Conservation (phyloP, 163 green algal genomes). For the Prototheca wickerhamii region DNA sequence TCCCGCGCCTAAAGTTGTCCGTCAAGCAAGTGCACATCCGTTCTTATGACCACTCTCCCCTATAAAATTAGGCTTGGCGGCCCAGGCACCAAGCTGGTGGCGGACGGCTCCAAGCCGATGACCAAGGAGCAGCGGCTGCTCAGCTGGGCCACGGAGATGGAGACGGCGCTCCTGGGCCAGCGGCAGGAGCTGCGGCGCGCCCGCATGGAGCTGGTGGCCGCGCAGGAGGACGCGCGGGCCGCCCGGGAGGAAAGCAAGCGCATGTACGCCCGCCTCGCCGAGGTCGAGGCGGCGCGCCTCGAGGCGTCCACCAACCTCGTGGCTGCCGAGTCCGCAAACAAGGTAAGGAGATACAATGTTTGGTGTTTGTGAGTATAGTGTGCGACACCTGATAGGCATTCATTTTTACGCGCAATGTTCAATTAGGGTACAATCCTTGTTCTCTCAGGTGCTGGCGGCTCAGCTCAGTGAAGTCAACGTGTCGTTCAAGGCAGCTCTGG, state of each 20-base stretch:
- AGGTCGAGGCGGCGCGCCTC: conserved; percentile 1
- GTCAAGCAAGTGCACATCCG: too few relatives aligned
- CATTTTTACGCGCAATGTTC: too few relatives aligned
- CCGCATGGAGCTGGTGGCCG: conserved; percentile 39
- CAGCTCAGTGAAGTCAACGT: neutral
- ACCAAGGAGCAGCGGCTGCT: conserved; percentile 40
- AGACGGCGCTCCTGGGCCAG: conserved; percentile 30
- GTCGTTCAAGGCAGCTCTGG: neutral
- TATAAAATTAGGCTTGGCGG: conserved; percentile 4
- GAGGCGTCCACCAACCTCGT: neutral
- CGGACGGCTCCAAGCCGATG: conserved; percentile 9
- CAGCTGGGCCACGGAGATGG: conserved; percentile 41
- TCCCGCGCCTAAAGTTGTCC: too few relatives aligned
- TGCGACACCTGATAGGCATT: too few relatives aligned
- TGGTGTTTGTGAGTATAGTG: too few relatives aligned
- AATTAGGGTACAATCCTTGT: too few relatives aligned
- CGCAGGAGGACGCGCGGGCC: conserved; percentile 26
- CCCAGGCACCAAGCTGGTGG: conserved; percentile 24
- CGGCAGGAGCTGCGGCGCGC: conserved; percentile 32
- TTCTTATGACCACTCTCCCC: neutral
- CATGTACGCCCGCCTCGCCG: neutral
- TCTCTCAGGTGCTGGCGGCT: neutral
- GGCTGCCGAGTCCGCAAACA: neutral
- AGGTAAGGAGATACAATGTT: too few relatives aligned
- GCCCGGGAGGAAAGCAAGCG: neutral